A percentile compares a stretch with the other conserved stretches of the same genome.
phyloP scores from a whole-genome alignment of 352 stramenopile genomes.

The Aphanomyces euteiches region DNA sequence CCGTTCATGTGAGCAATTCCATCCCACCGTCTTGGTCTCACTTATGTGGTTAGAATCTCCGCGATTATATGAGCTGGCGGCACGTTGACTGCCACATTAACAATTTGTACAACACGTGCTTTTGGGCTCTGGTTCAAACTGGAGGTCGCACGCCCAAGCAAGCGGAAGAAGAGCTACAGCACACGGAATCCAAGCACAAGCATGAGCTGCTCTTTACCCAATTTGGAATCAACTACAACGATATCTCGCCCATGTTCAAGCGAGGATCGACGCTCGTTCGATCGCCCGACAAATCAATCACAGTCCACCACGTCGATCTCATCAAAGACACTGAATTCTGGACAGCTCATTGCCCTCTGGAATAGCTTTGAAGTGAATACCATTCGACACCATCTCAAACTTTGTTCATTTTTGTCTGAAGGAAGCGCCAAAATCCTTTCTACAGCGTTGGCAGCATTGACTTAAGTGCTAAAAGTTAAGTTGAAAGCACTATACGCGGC shows the following conservation, averaged over 20 bases:
- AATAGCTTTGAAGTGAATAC: too few relatives aligned
- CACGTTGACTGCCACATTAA: conserved; percentile 47
- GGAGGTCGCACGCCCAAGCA: conserved; percentile 30
- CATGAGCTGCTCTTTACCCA: conserved; percentile 41
- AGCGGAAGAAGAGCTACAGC: conserved; percentile 34
- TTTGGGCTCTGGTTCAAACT: conserved; percentile 41
- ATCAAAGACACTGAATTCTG: conserved; percentile 22
- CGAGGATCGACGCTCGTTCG: conserved; percentile 20
- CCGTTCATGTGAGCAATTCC: conserved; percentile 23
- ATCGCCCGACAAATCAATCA: conserved; percentile 2
- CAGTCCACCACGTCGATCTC: conserved; percentile 12
- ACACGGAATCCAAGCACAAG: conserved; percentile 41
- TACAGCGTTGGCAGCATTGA: too few relatives aligned
- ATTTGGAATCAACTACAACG: conserved; percentile 48
- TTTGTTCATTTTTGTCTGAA: too few relatives aligned
- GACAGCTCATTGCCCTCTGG: neutral
- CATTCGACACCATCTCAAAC: too few relatives aligned
- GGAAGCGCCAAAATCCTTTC: too few relatives aligned
- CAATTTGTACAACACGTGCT: conserved; percentile 45
- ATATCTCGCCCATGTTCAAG: conserved; percentile 22
- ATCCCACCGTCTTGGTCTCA: too few relatives aligned
- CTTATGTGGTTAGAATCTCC: conserved; percentile 32
- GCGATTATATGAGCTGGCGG: conserved; percentile 43
- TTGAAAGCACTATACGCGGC: too few relatives aligned
- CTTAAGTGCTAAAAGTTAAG: too few relatives aligned